These are phyloP conservation scores for Cordyceps fumosorosea DNA, from an alignment of 2,329 filamentous ascomycete genomes.

Conservation along the genomic window DNA sequence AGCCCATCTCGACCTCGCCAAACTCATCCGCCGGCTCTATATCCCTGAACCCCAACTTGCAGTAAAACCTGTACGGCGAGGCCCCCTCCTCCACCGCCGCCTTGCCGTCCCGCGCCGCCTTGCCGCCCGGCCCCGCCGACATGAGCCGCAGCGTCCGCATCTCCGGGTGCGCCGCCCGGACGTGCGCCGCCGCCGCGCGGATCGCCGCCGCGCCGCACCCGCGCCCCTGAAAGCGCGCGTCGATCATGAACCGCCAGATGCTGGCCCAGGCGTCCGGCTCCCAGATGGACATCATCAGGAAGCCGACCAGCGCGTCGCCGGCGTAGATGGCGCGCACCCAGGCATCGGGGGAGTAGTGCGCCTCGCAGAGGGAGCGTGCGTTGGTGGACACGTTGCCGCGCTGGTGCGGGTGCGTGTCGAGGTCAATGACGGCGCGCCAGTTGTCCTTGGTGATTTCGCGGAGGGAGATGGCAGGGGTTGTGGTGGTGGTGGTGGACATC, in stretches of 20 bases:
- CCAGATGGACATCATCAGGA: conserved; percentile 14
- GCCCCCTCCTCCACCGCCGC: background rate
- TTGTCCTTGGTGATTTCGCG: conserved; percentile 12
- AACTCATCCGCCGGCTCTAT: conserved; percentile 2
- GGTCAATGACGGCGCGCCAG: conserved; percentile 12
- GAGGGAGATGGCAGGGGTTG: background rate
- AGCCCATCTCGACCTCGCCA: conserved; percentile 8
- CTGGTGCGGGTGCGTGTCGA: conserved; percentile 4
- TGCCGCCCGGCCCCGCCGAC: conserved; percentile 8
- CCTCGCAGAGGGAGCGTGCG: conserved; percentile 10
- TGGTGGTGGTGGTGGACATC: too few species aligned
- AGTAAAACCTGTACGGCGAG: conserved; percentile 12
- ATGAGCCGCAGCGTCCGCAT: background rate
- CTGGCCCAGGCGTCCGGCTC: conserved; percentile 3
- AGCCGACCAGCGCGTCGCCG: conserved; percentile 11
- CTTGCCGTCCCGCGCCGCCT: background rate
- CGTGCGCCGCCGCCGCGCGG: conserved; percentile 1
- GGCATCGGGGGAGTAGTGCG: conserved; percentile 13
- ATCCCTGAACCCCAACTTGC: conserved; percentile 10
- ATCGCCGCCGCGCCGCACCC: conserved; percentile 5
- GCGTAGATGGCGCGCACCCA: conserved; percentile 14
- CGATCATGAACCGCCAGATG: conserved; percentile 6
- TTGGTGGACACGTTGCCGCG: conserved; percentile 12
- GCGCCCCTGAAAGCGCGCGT: conserved; percentile 5
- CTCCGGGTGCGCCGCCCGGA: background rate